A percentile compares a stretch with the other conserved stretches of the same genome.
Evolutionary conservation across 2,329 filamentous ascomycete species (phyloP).

Genomic region (Neocatenulostroma microsporum): DNA sequence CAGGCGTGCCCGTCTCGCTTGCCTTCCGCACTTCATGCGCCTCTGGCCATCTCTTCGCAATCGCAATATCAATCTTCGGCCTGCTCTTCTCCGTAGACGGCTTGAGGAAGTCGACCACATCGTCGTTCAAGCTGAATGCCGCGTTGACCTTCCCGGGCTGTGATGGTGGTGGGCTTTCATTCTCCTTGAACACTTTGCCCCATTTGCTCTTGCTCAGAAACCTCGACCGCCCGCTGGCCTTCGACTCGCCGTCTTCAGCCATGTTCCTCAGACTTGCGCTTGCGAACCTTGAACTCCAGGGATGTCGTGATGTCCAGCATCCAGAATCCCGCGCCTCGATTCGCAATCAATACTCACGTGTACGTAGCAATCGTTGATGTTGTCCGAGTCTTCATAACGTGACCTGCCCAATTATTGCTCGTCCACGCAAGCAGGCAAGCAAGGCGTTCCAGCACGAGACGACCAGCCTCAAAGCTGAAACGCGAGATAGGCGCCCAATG

Average conservation of each 20-base stretch:
- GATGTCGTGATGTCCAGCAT: neutral
- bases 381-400: neutral
- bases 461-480: too few species aligned
- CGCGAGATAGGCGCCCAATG: too few species aligned
- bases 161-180: conserved; percentile 6
- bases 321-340: neutral
- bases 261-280: conserved; percentile 11
- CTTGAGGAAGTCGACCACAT: conserved; percentile 53
- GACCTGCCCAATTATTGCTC: neutral
- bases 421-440: too few species aligned
- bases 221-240: conserved; percentile 12
- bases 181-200: conserved; percentile 25
- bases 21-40: conserved; percentile 35
- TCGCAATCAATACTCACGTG: neutral
- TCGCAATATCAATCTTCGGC: conserved; percentile 43
- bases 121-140: conserved; percentile 33
- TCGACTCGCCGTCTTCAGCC: conserved; percentile 16
- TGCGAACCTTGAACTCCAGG: too few species aligned
- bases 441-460: too few species aligned
- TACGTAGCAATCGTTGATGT: neutral
- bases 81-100: conserved; percentile 41
- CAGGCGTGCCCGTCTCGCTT: conserved; percentile 5
- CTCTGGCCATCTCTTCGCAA: conserved; percentile 45
- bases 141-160: conserved; percentile 9
- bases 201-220: conserved; percentile 27